Evolutionary conservation across 257 asterid genomes (phyloP).

Genomic region (Gentiana macrophylla): DNA sequence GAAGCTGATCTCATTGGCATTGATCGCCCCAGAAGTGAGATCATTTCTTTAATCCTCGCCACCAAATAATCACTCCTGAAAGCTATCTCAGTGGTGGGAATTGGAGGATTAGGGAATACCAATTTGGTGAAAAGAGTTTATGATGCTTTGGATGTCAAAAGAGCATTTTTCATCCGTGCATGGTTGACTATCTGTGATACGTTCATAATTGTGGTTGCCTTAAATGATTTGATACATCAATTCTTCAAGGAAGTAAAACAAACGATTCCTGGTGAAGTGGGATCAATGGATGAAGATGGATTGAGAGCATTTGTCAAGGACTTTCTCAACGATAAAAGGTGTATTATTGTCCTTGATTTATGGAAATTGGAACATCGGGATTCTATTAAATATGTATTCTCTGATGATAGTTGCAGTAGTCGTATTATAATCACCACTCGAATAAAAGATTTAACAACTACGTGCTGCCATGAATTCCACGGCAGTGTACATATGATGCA

Average conservation of each 20-base stretch:
- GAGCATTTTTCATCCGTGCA: slow-evolving; percentile 16
- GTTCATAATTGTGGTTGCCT: slow-evolving; percentile 13
- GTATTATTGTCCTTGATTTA: neutral
- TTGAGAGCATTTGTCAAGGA: slow-evolving; percentile 10
- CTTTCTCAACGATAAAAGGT: slow-evolving; percentile 13
- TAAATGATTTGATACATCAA: slow-evolving; percentile 17
- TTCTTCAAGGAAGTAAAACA: slow-evolving; percentile 14
- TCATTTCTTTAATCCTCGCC: slow-evolving; percentile 10
- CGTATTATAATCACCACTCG: slow-evolving; percentile 25
- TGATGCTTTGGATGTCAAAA: slow-evolving; percentile 18
- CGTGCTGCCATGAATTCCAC: slow-evolving; percentile 1
- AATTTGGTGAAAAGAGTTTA: slow-evolving; percentile 25
- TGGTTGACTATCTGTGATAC: slow-evolving; percentile 28
- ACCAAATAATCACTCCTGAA: slow-evolving; percentile 15
- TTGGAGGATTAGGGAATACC: slow-evolving; percentile 34
- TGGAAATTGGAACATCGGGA: no score
- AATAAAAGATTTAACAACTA: neutral
- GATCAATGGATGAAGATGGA: slow-evolving; percentile 4
- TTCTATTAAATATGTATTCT: no score
- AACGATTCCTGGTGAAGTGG: slow-evolving; percentile 6
- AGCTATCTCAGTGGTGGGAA: slow-evolving; percentile 23
- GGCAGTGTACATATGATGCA: slow-evolving; percentile 11
- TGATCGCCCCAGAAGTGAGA: slow-evolving; percentile 17
- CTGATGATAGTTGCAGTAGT: slow-evolving; percentile 13
- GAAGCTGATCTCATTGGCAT: slow-evolving; percentile 31